Percentiles rank a stretch among this genome's conserved stretches.
phyloP scores from a whole-genome alignment of 495 filamentous ascomycete species.

The Penicillium paxilli region DNA sequence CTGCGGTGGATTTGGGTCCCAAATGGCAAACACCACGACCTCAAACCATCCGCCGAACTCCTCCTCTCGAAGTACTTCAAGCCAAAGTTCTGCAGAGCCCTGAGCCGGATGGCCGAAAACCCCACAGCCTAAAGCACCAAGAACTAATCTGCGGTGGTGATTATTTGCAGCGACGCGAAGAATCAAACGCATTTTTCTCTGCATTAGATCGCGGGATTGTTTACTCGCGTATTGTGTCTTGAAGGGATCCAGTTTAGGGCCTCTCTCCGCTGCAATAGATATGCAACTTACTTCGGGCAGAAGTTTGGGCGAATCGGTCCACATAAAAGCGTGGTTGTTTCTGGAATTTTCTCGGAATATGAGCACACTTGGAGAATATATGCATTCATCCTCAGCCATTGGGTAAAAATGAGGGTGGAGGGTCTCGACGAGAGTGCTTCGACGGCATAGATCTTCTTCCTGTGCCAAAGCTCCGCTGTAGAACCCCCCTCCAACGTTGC shows the following conservation, averaged over 20 bases:
- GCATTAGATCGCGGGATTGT: conserved; percentile 49
- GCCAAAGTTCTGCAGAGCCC: conserved; percentile 63
- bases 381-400: conserved; percentile 44
- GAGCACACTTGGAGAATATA: conserved; percentile 62
- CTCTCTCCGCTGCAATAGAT: conserved; percentile 50
- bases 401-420: conserved; percentile 59
- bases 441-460: conserved; percentile 67
- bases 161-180: conserved; percentile 54
- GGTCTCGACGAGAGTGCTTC: conserved; percentile 55
- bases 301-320: conserved; percentile 20
- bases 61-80: conserved; percentile 54
- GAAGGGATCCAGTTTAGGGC: conserved; percentile 40
- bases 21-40: conserved; percentile 34
- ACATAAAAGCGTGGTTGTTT: conserved; percentile 39
- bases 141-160: conserved; percentile 54
- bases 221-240: conserved; percentile 27
- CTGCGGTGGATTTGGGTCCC: conserved; percentile 16
- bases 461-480: conserved; percentile 54
- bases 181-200: conserved; percentile 58
- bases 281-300: conserved; percentile 58
- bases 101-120: conserved; percentile 59
- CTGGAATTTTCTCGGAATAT: conserved; percentile 49
- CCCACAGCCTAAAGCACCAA: conserved; percentile 70
- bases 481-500: conserved; percentile 57
- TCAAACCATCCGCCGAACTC: conserved; percentile 52